A percentile compares a stretch with the other conserved stretches of the same genome.
These are phyloP conservation scores for Platismatia glauca DNA, from an alignment of 495 filamentous ascomycete species.

Conservation along the genomic window DNA sequence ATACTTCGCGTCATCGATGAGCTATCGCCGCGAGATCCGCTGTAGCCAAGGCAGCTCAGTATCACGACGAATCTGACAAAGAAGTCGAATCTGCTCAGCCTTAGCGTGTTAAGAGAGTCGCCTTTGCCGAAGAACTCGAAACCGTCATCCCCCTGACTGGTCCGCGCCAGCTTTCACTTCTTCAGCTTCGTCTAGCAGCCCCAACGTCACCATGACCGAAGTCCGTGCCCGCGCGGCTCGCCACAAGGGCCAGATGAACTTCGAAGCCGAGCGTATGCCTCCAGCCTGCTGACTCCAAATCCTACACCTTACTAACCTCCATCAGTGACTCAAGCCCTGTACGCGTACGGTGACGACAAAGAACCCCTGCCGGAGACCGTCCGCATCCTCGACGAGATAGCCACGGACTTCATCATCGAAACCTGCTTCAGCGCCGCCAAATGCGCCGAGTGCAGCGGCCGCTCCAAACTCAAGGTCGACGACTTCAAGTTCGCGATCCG, in stretches of 20 bases:
- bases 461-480: constrained; percentile 95
- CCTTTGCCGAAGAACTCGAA: not conserved
- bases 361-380: constrained; percentile 73
- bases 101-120: not conserved
- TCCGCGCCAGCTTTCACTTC: not conserved
- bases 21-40: not conserved
- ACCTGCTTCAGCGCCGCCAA: constrained; percentile 81
- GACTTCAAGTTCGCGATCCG: constrained; percentile 92
- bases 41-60: not conserved
- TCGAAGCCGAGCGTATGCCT: constrained; percentile 65
- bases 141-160: not conserved
- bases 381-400: constrained; percentile 82
- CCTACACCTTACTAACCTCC: constrained; percentile 3
- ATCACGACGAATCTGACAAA: not conserved
- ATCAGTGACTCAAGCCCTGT: constrained; percentile 69
- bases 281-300: not conserved
- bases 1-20: not conserved
- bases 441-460: constrained; percentile 68
- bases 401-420: constrained; percentile 84
- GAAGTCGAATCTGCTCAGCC: not conserved
- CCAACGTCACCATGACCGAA: constrained; percentile 45
- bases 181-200: not conserved
- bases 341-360: constrained; percentile 71
- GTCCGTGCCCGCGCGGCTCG: constrained; percentile 68
- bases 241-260: constrained; percentile 85